Conservation (phyloP, 495 filamentous ascomycete genomes). For the Sabuloglossum arenarium region DNA sequence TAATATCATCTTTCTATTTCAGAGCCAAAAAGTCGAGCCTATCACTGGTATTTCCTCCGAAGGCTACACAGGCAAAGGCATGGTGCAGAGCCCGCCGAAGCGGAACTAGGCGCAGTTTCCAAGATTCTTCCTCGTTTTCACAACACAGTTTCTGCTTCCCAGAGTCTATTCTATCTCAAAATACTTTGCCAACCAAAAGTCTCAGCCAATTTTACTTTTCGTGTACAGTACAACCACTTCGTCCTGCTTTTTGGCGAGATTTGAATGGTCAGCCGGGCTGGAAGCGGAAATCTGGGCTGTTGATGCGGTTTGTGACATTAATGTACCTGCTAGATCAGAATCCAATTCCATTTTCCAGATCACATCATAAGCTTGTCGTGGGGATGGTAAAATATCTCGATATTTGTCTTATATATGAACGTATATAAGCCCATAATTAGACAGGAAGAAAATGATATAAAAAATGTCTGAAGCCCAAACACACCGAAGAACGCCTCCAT, state of each 20-base stretch:
- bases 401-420: background rate
- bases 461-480: background rate
- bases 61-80: conserved; percentile 60
- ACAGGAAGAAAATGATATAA: background rate
- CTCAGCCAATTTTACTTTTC: background rate
- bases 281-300: background rate
- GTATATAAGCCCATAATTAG: background rate
- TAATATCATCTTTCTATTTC: conserved; percentile 1
- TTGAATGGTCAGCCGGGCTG: background rate
- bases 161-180: background rate
- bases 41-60: conserved; percentile 69
- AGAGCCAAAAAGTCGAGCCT: conserved; percentile 76
- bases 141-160: background rate
- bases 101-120: background rate
- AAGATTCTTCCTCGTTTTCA: background rate
- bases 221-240: background rate
- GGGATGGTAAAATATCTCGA: background rate
- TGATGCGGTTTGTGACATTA: background rate
- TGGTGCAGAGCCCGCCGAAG: conserved; percentile 48
- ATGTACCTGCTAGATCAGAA: background rate
- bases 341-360: background rate
- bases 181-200: background rate
- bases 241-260: background rate
- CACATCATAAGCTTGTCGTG: background rate
- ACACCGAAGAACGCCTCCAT: background rate